Percentiles rank a stretch among this genome's conserved stretches.
phyloP scores from a whole-genome alignment of 2,329 filamentous ascomycete species.

The Lachnellula subtilissima region DNA sequence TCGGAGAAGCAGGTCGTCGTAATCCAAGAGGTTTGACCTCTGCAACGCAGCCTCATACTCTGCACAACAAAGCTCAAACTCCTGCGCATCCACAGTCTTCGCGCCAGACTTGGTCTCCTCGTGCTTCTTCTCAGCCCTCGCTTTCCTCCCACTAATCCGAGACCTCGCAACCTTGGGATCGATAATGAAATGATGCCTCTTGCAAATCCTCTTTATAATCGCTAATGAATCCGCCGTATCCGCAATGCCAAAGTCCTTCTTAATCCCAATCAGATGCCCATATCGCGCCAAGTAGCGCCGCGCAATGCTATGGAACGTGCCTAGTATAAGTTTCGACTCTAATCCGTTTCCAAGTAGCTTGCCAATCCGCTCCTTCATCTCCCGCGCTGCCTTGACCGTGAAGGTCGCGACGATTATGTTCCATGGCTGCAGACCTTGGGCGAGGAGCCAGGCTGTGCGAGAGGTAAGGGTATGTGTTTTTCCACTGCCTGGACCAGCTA shows the following conservation, averaged over 20 bases:
- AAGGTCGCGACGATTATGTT: constrained; percentile 96
- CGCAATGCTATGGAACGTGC: constrained; percentile 93
- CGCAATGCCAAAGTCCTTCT: constrained; percentile 83
- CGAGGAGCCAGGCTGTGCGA: constrained; percentile 83
- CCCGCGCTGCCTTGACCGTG: constrained; percentile 87
- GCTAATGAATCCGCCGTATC: constrained; percentile 75
- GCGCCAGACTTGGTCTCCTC: constrained; percentile 22
- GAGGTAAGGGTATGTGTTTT: constrained; percentile 96
- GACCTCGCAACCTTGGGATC: constrained; percentile 67
- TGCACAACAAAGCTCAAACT: constrained; percentile 65
- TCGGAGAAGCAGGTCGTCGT: constrained; percentile 83
- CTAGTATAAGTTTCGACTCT: constrained; percentile 74
- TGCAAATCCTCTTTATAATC: constrained; percentile 78
- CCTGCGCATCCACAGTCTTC: constrained; percentile 49
- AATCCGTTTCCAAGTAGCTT: constrained; percentile 72
- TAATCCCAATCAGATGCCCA: constrained; percentile 76
- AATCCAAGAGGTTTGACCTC: constrained; percentile 80
- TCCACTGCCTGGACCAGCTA: constrained; percentile 67
- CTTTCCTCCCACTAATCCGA: constrained; percentile 69
- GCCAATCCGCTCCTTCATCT: constrained; percentile 88
- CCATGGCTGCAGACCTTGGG: constrained; percentile 68
- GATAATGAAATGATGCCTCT: constrained; percentile 62
- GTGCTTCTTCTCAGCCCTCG: constrained; percentile 45
- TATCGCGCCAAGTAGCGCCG: constrained; percentile 79
- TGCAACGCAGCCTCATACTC: constrained; percentile 76